A percentile compares a stretch with the other conserved stretches of the same genome.
phyloP scores from a whole-genome alignment of 305 asterid genomes.

The Caryopteris hybrid region DNA sequence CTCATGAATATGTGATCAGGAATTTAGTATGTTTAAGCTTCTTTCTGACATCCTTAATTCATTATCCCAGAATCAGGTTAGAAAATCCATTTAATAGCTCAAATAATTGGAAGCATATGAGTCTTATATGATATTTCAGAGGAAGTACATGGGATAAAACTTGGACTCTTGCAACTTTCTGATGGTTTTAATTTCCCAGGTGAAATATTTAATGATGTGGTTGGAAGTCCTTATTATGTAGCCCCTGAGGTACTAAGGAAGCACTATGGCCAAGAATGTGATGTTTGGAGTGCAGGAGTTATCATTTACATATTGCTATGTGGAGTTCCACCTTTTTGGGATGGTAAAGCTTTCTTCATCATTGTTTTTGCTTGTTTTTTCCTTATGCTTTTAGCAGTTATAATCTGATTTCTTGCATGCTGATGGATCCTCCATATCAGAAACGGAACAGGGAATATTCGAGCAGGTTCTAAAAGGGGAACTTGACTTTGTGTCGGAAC shows the following conservation, averaged over 20 bases:
- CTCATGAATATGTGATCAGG: too few species aligned
- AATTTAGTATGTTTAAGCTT: too few species aligned
- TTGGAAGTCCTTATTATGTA: conserved; percentile 83
- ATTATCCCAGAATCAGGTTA: too few species aligned
- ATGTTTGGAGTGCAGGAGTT: conserved; percentile 89
- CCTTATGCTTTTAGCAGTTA: too few species aligned
- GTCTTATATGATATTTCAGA: too few species aligned
- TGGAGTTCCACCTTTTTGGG: conserved; percentile 91
- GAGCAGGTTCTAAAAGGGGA: conserved; percentile 76
- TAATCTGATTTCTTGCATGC: not conserved
- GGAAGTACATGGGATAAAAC: too few species aligned
- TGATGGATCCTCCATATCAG: conserved; percentile 31
- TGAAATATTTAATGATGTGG: conserved; percentile 60
- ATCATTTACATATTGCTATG: conserved; percentile 68
- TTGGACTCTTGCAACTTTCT: too few species aligned
- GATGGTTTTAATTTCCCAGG: too few species aligned
- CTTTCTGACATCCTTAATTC: too few species aligned
- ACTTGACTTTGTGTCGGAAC: conserved; percentile 76
- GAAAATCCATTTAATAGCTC: too few species aligned
- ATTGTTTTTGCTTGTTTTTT: too few species aligned
- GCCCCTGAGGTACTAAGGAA: conserved; percentile 76
- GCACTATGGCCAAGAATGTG: conserved; percentile 67
- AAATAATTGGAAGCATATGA: too few species aligned
- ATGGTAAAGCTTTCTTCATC: conserved; percentile 42
- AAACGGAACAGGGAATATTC: conserved; percentile 77